Evolutionary conservation across 2,329 filamentous ascomycete species (phyloP).

Genomic region (Aspergillus tamarii): DNA sequence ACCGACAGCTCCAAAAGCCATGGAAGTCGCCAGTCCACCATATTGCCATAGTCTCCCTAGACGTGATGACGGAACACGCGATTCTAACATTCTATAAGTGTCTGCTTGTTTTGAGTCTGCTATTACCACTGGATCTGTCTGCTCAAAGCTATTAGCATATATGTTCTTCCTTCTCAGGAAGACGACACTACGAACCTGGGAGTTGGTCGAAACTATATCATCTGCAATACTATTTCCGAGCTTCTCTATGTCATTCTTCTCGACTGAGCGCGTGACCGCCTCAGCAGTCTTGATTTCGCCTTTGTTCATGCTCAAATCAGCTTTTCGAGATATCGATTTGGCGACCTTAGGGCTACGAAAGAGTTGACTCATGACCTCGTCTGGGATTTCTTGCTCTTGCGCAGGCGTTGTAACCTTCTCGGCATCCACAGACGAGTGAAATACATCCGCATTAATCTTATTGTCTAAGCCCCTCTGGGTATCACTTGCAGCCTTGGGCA

Average conservation of each 20-base stretch:
- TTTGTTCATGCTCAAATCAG: conserved; percentile 15
- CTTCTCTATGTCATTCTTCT: conserved; percentile 45
- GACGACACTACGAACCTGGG: conserved; percentile 16
- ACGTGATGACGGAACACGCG: conserved; percentile 84
- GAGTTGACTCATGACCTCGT: conserved; percentile 62
- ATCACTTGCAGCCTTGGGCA: conserved; percentile 56
- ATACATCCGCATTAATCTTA: conserved; percentile 60
- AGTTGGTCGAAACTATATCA: conserved; percentile 13
- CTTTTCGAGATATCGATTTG: conserved; percentile 56
- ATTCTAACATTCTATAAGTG: conserved; percentile 78
- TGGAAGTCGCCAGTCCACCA: conserved; percentile 85
- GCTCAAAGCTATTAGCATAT: conserved; percentile 13
- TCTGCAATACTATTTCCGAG: conserved; percentile 23
- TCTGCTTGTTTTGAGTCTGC: conserved; percentile 33
- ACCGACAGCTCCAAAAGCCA: conserved; percentile 88
- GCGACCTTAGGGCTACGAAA: conserved; percentile 65
- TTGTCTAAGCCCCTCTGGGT: conserved; percentile 48
- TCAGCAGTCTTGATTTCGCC: not conserved
- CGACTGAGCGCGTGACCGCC: conserved; percentile 2
- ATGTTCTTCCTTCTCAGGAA: not conserved
- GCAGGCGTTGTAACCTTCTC: conserved; percentile 22
- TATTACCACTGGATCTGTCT: conserved; percentile 22
- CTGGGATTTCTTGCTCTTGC: conserved; percentile 51
- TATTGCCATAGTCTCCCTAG: conserved; percentile 94
- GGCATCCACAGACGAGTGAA: conserved; percentile 44